These are phyloP conservation scores for Tricholoma flavovirens DNA, from an alignment of 768 basidiomycete species.

Conservation along the genomic window DNA sequence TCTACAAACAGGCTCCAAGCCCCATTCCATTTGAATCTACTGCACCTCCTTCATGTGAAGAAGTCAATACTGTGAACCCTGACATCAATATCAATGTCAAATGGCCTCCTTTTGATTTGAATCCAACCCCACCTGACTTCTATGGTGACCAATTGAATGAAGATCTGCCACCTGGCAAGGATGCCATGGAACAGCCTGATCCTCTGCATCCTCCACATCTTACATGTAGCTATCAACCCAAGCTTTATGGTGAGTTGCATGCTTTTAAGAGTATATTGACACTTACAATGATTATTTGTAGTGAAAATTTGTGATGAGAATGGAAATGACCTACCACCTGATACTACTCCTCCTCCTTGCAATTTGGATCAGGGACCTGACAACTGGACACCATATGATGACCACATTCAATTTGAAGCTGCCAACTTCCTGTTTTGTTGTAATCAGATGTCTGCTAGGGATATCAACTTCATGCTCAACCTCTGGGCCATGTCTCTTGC, in stretches of 20 bases:
- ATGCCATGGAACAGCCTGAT: too few species aligned
- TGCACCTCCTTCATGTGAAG: neutral
- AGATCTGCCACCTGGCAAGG: too few species aligned
- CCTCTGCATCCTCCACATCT: too few species aligned
- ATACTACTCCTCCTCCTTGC: neutral
- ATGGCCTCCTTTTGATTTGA: neutral
- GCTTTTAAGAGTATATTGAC: neutral
- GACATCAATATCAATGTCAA: neutral
- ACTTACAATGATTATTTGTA: neutral
- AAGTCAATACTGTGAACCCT: neutral
- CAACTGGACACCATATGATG: too few species aligned
- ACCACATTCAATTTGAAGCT: too few species aligned
- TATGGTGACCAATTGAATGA: neutral
- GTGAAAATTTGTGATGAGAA: neutral
- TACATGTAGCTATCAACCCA: neutral
- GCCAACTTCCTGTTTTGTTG: too few species aligned
- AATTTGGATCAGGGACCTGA: neutral
- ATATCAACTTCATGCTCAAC: too few species aligned
- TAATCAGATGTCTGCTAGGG: too few species aligned
- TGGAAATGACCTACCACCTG: too few species aligned
- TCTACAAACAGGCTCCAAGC: neutral
- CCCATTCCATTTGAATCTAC: neutral
- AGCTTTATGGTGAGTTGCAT: neutral
- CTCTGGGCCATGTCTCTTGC: too few species aligned
- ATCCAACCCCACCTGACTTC: neutral